Evolutionary conservation across 2,329 filamentous ascomycete genomes (phyloP), one percentile per base, ranked within the genome.

Genomic region (Pseudogymnoascus sp.): DNA sequence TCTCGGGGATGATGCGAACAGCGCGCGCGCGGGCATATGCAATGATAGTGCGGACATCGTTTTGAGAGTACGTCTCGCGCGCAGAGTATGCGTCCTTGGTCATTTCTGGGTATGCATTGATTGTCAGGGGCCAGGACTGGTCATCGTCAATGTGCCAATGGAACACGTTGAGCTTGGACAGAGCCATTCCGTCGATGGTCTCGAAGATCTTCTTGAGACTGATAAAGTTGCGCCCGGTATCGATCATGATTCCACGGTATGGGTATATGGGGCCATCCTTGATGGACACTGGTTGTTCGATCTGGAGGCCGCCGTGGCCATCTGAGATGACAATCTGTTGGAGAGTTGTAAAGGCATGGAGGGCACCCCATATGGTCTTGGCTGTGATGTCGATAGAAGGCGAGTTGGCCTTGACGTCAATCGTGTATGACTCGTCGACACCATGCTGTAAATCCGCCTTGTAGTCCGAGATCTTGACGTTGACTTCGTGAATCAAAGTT

Each of bases 91-190:
- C 87, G 40, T 90, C 91, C 72, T 89, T 86, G 4, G 90, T 82
- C 11, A 96, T 80, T 64, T 86, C 81, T 3, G 91, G 88, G 67
- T 95, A 77, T 4, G 87, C 75, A 0, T 88, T 86, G 62, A 96
- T 86, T 69, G 90, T 89, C 16, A 96, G 78, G 0, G 91, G 91
- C 88, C 90, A 95, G 3, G 89, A 89, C 75, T 95, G 90, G 8
- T 87, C 86, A 74, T 95, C 90, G 6, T 89, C 93, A 60, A 87
- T 79, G 77, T 95, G 90, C 65, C 92, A 80, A 74, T 93, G 90
- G 65, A 95, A 80, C 4, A 86, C 81, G 76, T 93, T 93, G 79
- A 95, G 81, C 78, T 95, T 93, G 76, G 86, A 90, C 80, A 86
- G 90, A 1, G 87, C 79, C 70, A 88, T 77, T 50, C 86, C 88